phyloP scores from a whole-genome alignment of 352 stramenopile genomes.

The Phytophthora brassicae region DNA sequence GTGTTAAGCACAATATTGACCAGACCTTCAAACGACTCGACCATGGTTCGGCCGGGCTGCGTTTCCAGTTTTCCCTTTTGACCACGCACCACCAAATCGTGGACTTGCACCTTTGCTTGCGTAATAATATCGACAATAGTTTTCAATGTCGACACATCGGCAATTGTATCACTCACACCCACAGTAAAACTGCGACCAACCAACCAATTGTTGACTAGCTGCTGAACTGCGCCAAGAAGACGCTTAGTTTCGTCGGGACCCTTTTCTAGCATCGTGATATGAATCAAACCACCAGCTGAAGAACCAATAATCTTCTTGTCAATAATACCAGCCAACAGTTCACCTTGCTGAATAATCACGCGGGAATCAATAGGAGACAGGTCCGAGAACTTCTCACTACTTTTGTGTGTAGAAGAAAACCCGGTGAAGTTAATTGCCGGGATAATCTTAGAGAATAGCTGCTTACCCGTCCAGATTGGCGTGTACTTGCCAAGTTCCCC shows the following conservation, averaged over 20 bases:
- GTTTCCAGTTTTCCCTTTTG: slow-evolving; percentile 97
- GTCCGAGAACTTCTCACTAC: slow-evolving; percentile 86
- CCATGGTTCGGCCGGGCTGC: slow-evolving; percentile 98
- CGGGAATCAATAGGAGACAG: slow-evolving; percentile 96
- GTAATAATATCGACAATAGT: slow-evolving; percentile 99
- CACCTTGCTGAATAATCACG: slow-evolving; percentile 97
- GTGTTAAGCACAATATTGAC: slow-evolving; percentile 97
- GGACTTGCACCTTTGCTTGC: slow-evolving; percentile 95
- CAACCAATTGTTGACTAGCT: slow-evolving; percentile 99
- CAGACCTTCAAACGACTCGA: slow-evolving; percentile 98
- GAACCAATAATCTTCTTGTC: slow-evolving; percentile 99
- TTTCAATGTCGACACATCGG: slow-evolving; percentile 97
- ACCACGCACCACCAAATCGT: slow-evolving; percentile 95
- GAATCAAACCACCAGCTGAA: slow-evolving; percentile 95
- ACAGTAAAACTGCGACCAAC: slow-evolving; percentile 98
- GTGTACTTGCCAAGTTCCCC: slow-evolving; percentile 82
- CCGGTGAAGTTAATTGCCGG: slow-evolving; percentile 96
- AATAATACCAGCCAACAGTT: slow-evolving; percentile 97
- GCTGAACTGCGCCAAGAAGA: slow-evolving; percentile 94
- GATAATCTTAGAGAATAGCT: slow-evolving; percentile 97
- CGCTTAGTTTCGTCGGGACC: slow-evolving; percentile 88
- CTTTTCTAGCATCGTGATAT: slow-evolving; percentile 96
- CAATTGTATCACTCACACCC: slow-evolving; percentile 98
- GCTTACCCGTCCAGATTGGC: slow-evolving; percentile 98
- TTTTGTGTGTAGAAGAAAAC: slow-evolving; percentile 95